Evolutionary conservation across 306 rosid species (phyloP).

Genomic region (Mimosa bimucronata): DNA sequence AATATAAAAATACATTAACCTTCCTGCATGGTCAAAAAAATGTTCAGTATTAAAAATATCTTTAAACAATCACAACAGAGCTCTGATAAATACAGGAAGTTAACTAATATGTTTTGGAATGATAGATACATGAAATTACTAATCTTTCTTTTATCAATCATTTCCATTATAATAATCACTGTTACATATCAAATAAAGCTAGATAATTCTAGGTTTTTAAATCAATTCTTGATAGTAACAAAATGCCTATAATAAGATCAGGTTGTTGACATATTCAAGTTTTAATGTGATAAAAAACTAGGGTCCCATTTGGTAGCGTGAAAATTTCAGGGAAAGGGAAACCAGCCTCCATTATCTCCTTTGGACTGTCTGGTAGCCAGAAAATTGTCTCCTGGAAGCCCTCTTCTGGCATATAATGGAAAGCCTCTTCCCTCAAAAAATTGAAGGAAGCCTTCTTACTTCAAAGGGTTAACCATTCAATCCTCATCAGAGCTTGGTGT

Average conservation of each 20-base stretch:
- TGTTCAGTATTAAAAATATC: background rate
- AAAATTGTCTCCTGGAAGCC: background rate
- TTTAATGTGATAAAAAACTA: background rate
- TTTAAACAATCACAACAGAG: slow-evolving; percentile 14
- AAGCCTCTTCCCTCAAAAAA: background rate
- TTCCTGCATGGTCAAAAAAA: background rate
- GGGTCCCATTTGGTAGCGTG: background rate
- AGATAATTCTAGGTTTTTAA: background rate
- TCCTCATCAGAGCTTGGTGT: background rate
- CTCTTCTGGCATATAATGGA: background rate
- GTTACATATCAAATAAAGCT: slow-evolving; percentile 1
- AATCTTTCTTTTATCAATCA: slow-evolving; percentile 1
- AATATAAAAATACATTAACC: slow-evolving; percentile 9
- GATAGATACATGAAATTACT: background rate
- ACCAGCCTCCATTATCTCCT: background rate
- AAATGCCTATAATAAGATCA: slow-evolving; percentile 9
- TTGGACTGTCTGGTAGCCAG: background rate
- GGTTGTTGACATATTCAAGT: slow-evolving; percentile 11
- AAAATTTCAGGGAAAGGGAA: background rate
- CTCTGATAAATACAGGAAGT: background rate
- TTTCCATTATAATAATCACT: slow-evolving; percentile 5
- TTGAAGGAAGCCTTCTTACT: background rate
- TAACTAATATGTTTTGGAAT: background rate
- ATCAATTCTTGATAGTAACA: slow-evolving; percentile 9
- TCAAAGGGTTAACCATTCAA: background rate